Evolutionary conservation across 805 yeast genomes (phyloP), one percentile per base, ranked within the genome.

Genomic region (Yamadazyma philogaea): DNA sequence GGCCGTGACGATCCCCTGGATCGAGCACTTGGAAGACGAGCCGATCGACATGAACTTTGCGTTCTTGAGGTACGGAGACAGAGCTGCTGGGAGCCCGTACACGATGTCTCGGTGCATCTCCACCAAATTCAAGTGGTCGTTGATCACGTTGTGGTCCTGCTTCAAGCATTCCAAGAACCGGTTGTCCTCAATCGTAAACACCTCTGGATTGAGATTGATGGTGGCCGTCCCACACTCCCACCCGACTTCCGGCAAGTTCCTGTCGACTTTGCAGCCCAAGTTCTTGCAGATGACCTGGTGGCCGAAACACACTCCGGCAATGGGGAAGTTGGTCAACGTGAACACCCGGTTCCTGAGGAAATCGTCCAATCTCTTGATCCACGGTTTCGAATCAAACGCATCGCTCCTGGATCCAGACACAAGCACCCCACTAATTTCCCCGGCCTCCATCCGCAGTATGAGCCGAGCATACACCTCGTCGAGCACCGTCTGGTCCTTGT

Each of bases 271-370:
- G 18, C 77, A 75, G 2, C 87, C 91, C 34, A 86, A 59, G 6
- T 84, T 79, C 40, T 83, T 74, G 1, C 80, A 82, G 12, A 88
- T 60, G 18, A 87, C 71, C 58, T 88, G 96, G 61, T 89, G 96
- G 5, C 96, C 96, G 58, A 87, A 88, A 60, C 96, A 88, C 32
- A 88, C 67, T 3, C 95, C 95, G 5, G 78, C 73, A 3, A 80
- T 44, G 2, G 84, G 83, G 45, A 55, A 45, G 20, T 44, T 32
- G 7, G 34, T 27, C 24, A 45, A 21, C 11, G 38, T 27, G 19
- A 49, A 52, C 6, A 59, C 43, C 4, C 46, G 45, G 19, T 49
- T 44, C 4, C 49, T 46, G 22, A 70, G 43, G 53, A 67, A 77
- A 3, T 61, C 55, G 28, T 64, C 61, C 31, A 78, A 54, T 10